Evolutionary conservation across 2,329 filamentous ascomycete genomes (phyloP), one percentile per base, ranked within the genome.

Genomic region (Kalaharituber pfeilii): DNA sequence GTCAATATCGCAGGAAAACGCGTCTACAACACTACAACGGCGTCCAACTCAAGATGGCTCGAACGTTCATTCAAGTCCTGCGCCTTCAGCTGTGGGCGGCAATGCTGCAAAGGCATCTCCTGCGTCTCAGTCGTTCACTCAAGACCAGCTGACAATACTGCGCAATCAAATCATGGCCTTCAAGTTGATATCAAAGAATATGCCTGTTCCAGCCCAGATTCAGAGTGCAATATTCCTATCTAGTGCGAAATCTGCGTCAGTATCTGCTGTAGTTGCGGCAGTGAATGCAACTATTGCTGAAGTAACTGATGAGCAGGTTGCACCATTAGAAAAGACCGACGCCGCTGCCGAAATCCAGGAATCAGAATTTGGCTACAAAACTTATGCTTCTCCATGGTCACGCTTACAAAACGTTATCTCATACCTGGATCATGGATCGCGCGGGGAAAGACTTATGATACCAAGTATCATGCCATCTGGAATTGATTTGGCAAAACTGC

Each of bases 91-190:
- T 22, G n/a, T 25, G n/a, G 42, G 42, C 18, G 33, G 33, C 33
- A 39, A 54, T 57, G 29, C 71, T 72, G 51, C 71, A 73, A 53
- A 68, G 70, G 49, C 68, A 67, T 44, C 64, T 72, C 58, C 70
- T 70, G 47, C 66, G 65, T 27, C 68, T 67, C 27, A 67, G 67
- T 58, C 51, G 57, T 88, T 94, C 66, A 81, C 80, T 11, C 76
- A 77, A 24, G 84, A 91, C 54, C 91, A 98, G 67, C 72, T 94
- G 47, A 74, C 76, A 24, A 78, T 85, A 44, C 72, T 98, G 8
- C 77, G 86, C 57, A 81, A 84, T 60, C 91, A 98, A 67, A 94
- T 96, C 51, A 76, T 82, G 62, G 88, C 89, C 0, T 96, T 95
- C 70, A 93, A 93, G 69, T 76, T 87, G 61, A 74, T 98, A 3